Evolutionary conservation across 805 yeast species (phyloP), one percentile per base, ranked within the genome.

Genomic region (Nakazawaea sp.): DNA sequence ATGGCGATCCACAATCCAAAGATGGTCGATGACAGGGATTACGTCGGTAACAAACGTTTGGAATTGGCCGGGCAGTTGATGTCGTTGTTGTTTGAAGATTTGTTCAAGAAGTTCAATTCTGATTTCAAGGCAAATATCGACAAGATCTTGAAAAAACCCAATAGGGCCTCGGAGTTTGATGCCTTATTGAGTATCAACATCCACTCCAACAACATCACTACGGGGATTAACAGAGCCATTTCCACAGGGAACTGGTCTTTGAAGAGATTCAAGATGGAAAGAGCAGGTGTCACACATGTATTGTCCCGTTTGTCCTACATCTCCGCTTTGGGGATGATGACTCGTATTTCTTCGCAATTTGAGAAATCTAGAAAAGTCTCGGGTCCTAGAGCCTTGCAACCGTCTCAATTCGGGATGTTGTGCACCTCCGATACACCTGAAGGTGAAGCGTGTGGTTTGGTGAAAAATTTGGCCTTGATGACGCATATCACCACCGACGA

Each of bases 381-480:
- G 1, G 98, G 98, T 30, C 98, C 98, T 35, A 83, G 98, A 72
- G 97, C 98, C 12, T 70, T 92, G 47, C 98, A 92, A 61, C 98
- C 98, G 9, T 92, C 98, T 2, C 98, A 92, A 64, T 92, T 92
- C 59, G 98, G 98, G 56, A 92, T 92, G 97, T 70, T 92, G 43
- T 92, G 98, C 69, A 87, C 97, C 5, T 85, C 97, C 0, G 98
- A 92, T 72, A 92, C 98, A 0, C 98, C 98, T 1, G 98, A 92
- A 72, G 98, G 98, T 71, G 98, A 92, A 62, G 98, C 98, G 1
- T 92, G 98, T 77, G 98, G 98, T 54, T 72, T 92, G 59, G 98
- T 92, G 26, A 92, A 92, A 63, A 92, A 92, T 56, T 68, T 92
- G 58, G 98, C 98, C 1, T 70, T 92, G 32, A 92, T 92, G 98